phyloP scores from a whole-genome alignment of 257 asterid genomes.

The Rehmannia glutinosa region DNA sequence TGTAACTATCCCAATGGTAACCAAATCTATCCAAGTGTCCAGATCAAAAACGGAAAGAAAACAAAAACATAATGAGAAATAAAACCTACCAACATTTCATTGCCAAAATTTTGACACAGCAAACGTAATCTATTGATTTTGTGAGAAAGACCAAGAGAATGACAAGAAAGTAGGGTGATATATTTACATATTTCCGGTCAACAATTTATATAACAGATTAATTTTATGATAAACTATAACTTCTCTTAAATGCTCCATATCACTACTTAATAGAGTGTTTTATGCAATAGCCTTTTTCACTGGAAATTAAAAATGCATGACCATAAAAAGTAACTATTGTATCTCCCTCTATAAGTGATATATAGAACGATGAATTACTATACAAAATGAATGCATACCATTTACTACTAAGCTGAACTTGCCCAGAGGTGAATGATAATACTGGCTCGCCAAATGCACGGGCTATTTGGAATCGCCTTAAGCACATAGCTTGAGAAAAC shows the following conservation, averaged over 20 bases:
- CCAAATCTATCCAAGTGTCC: background rate
- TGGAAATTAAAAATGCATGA: background rate
- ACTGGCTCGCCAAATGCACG: slow-evolving; percentile 67
- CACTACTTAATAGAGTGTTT: no score
- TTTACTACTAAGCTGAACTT: slow-evolving; percentile 71
- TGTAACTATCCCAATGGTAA: background rate
- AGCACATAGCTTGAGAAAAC: slow-evolving; percentile 80
- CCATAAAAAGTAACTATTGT: background rate
- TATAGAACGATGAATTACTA: slow-evolving; percentile 1
- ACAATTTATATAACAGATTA: background rate
- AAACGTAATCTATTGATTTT: no score
- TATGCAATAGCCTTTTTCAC: no score
- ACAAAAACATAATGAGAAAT: background rate
- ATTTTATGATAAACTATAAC: background rate
- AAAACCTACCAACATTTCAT: background rate
- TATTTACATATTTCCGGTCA: background rate
- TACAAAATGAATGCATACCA: slow-evolving; percentile 45
- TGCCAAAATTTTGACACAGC: no score
- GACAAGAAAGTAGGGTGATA: background rate
- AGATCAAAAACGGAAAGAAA: background rate
- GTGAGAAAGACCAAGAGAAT: no score
- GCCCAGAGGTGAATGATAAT: slow-evolving; percentile 58
- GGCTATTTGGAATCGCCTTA: slow-evolving; percentile 74
- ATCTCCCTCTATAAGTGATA: slow-evolving; percentile 2
- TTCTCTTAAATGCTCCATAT: no score